These are phyloP conservation scores for Curvularia sp. DNA, from an alignment of 2,329 filamentous ascomycete species.

Conservation along the genomic window DNA sequence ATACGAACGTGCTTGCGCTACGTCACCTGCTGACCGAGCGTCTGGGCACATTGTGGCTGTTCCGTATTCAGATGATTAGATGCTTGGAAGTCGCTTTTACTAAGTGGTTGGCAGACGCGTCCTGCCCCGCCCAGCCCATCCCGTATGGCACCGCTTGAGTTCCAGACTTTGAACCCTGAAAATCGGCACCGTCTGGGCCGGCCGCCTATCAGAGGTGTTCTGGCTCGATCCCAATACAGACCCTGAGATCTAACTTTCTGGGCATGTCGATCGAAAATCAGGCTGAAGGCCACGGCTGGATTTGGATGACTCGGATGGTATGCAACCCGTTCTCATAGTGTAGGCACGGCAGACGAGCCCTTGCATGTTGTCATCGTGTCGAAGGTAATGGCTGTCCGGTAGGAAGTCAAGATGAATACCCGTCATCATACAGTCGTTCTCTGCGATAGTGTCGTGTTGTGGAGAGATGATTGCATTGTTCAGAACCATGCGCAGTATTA, in stretches of 20 bases:
- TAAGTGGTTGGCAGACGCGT: background rate
- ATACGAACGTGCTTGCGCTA: constrained; percentile 13
- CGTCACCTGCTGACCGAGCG: constrained; percentile 23
- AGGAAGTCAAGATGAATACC: background rate
- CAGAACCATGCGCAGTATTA: background rate
- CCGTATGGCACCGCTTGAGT: constrained; percentile 6
- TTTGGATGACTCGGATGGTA: constrained; percentile 20
- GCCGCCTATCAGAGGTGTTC: constrained; percentile 8
- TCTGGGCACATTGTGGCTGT: constrained; percentile 11
- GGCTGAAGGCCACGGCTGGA: background rate
- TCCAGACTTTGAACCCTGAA: constrained; percentile 16
- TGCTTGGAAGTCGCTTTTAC: constrained; percentile 13
- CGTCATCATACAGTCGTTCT: background rate
- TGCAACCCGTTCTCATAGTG: constrained; percentile 19
- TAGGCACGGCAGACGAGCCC: constrained; percentile 15
- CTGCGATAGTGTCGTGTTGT: background rate
- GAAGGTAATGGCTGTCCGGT: background rate
- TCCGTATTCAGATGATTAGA: constrained; percentile 19
- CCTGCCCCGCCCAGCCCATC: constrained; percentile 11
- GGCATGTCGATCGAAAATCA: background rate
- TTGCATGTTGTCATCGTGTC: background rate
- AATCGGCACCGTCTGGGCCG: constrained; percentile 6
- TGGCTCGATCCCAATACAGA: constrained; percentile 1
- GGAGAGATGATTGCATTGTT: background rate
- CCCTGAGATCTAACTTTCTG: background rate